phyloP scores from a whole-genome alignment of 805 yeast genomes.

The Ogataea ganodermae region DNA sequence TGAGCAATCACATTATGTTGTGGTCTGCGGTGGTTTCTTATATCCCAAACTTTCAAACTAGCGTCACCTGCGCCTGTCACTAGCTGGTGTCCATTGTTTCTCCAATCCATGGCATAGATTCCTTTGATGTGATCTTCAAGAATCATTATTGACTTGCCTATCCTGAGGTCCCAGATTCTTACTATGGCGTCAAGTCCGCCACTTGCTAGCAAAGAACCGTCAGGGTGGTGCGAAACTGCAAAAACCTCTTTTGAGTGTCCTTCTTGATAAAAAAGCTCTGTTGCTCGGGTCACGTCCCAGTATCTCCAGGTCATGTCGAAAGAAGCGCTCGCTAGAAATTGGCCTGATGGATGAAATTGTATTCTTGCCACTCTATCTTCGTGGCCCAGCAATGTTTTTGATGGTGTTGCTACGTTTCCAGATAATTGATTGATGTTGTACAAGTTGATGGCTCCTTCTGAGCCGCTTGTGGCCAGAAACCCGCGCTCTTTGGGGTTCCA shows the following conservation, averaged over 20 bases:
- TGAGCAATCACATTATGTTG: constrained; percentile 66
- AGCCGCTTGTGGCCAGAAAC: constrained; percentile 45
- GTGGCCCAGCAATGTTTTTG: constrained; percentile 41
- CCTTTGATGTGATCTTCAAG: constrained; percentile 71
- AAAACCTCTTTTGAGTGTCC: constrained; percentile 82
- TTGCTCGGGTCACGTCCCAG: constrained; percentile 65
- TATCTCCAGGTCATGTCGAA: constrained; percentile 85
- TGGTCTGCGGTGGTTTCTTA: constrained; percentile 49
- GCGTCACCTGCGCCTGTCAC: constrained; percentile 89
- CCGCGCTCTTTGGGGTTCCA: constrained; percentile 45
- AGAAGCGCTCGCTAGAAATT: constrained; percentile 67
- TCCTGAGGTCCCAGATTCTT: constrained; percentile 82
- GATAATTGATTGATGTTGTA: constrained; percentile 1
- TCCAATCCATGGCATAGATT: constrained; percentile 71
- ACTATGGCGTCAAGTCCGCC: constrained; percentile 79
- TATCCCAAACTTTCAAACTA: constrained; percentile 81
- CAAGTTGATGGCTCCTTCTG: constrained; percentile 41
- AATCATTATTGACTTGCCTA: constrained; percentile 63
- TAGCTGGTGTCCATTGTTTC: constrained; percentile 70
- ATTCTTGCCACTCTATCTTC: constrained; percentile 58
- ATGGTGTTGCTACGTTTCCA: constrained; percentile 2
- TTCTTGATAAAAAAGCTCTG: constrained; percentile 68
- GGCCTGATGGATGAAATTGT: constrained; percentile 65
- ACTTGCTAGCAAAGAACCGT: constrained; percentile 74
- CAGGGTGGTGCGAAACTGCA: constrained; percentile 62